A percentile compares a stretch with the other conserved stretches of the same genome.
phyloP scores from a whole-genome alignment of 208 protist species.

The Trypanosoma melophagium region DNA sequence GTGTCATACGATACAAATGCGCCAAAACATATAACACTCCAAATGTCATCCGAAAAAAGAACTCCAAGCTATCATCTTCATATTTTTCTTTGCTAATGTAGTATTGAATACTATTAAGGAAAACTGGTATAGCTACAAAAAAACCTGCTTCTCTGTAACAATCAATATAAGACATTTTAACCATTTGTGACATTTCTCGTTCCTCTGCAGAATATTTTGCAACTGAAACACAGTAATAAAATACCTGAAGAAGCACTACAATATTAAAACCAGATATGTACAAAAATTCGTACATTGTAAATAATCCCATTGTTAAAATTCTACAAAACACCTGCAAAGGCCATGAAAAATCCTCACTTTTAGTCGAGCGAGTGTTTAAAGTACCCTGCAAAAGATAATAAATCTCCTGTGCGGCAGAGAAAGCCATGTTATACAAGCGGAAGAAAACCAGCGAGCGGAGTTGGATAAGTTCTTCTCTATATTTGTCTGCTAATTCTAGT shows the following conservation, averaged over 20 bases:
- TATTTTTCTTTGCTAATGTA: constrained; percentile 5
- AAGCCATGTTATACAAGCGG: constrained; percentile 69
- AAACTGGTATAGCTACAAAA: constrained; percentile 34
- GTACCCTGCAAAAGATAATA: constrained; percentile 33
- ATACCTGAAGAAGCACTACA: constrained; percentile 54
- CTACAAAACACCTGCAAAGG: constrained; percentile 36
- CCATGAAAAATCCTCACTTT: constrained; percentile 14
- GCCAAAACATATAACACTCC: constrained; percentile 68
- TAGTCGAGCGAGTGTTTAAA: neutral
- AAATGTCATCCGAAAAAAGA: constrained; percentile 50
- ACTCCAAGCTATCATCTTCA: constrained; percentile 26
- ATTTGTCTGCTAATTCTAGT: constrained; percentile 58
- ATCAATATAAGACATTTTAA: constrained; percentile 67
- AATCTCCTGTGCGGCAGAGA: constrained; percentile 56
- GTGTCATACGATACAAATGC: constrained; percentile 69
- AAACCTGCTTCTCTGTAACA: constrained; percentile 44
- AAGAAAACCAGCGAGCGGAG: constrained; percentile 77
- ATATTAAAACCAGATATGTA: constrained; percentile 62
- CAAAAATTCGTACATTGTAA: constrained; percentile 58
- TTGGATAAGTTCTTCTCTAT: constrained; percentile 58
- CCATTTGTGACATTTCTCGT: constrained; percentile 28
- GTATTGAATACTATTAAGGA: constrained; percentile 23
- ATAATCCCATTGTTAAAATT: constrained; percentile 52
- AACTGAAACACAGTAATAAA: constrained; percentile 53
- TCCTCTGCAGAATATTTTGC: constrained; percentile 49